Base-by-base conservation (phyloP, 2,329 filamentous ascomycete genomes). In the Claviceps arundinis region DNA sequence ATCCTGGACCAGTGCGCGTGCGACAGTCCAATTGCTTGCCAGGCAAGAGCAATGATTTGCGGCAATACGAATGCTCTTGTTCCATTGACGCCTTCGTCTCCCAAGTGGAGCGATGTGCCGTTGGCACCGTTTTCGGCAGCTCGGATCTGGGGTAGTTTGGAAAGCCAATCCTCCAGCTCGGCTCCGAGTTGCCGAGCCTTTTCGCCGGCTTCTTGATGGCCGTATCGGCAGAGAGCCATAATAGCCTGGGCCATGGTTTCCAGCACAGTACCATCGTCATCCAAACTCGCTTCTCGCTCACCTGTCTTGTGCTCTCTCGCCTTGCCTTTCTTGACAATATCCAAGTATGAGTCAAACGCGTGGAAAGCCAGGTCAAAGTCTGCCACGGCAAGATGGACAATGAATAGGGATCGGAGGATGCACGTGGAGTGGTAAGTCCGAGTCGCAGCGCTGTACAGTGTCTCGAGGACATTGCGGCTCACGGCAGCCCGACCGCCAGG, bases 401-500 rank as follows among this genome's bases (percentile, higher is more conserved):
- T 84, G 64, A 97, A 97, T 0, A 98, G 75, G 60, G 90, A 81
- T 53, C 91, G 79, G 34, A 98, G 72, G 56, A 97, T 87, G 9
- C 89, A 74, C 1, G 91, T 95, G 1, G 93, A 98, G 68, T 98
- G 93, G 62, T 93, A 98, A 0, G 90, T 95, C 67, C 93, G 95
- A 9, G 86, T 89, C 7, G 91, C 88, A 22, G 90, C 88, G 41
- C 85, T 85, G 67, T 97, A 98, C 6, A 98, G 75, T 30, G 89
- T 87, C 66, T 93, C 90, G 42, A 98, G 77, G 37, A 94, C 82
- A 49, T 82, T 82, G 51, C 85, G 81, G 56, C 86, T 86, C 17
- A 91, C 72, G 22, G 77, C 80, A 61, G 84, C 81, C 59, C 89
- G 86, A 8, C 89, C 90, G 5, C 87, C 89, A 60, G 84, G 80